A percentile compares a stretch with the other conserved stretches of the same genome.
phyloP scores from a whole-genome alignment of 1,139 yeast genomes.

The Dujonia santamariae region DNA sequence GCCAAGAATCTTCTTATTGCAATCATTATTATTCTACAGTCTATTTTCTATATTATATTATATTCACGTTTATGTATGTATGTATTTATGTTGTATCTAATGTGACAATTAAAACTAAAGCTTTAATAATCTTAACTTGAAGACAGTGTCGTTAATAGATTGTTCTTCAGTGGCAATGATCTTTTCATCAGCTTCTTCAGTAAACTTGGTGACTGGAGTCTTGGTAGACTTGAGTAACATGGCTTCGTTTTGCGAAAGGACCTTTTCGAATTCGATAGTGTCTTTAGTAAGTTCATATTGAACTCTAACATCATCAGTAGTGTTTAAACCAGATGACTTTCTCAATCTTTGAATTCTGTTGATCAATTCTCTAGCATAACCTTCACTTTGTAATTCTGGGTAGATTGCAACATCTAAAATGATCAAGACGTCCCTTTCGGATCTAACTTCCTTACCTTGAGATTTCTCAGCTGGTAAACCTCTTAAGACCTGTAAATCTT shows the following conservation, averaged over 20 bases:
- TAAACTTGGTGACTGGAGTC: constrained; percentile 47
- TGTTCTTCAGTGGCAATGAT: constrained; percentile 89
- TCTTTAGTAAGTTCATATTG: constrained; percentile 74
- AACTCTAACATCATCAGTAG: constrained; percentile 91
- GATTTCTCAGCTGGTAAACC: constrained; percentile 67
- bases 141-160: constrained; percentile 78
- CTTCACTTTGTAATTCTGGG: constrained; percentile 88
- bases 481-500: constrained; percentile 87
- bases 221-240: constrained; percentile 77
- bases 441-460: constrained; percentile 79
- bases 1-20: too few relatives aligned
- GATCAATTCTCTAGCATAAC: constrained; percentile 91
- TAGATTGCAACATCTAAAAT: constrained; percentile 85
- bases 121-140: constrained; percentile 76
- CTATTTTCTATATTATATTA: too few relatives aligned
- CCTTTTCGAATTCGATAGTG: constrained; percentile 63
- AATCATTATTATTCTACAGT: too few relatives aligned
- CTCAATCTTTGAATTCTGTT: constrained; percentile 98
- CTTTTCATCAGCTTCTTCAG: constrained; percentile 33
- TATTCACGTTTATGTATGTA: too few relatives aligned
- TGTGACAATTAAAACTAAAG: too few relatives aligned
- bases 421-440: constrained; percentile 84
- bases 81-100: too few relatives aligned
- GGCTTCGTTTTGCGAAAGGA: constrained; percentile 62
- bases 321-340: constrained; percentile 92